phyloP scores from a whole-genome alignment of 1,284 basidiomycete genomes.

The Erythrobasidium hasegawianum region DNA sequence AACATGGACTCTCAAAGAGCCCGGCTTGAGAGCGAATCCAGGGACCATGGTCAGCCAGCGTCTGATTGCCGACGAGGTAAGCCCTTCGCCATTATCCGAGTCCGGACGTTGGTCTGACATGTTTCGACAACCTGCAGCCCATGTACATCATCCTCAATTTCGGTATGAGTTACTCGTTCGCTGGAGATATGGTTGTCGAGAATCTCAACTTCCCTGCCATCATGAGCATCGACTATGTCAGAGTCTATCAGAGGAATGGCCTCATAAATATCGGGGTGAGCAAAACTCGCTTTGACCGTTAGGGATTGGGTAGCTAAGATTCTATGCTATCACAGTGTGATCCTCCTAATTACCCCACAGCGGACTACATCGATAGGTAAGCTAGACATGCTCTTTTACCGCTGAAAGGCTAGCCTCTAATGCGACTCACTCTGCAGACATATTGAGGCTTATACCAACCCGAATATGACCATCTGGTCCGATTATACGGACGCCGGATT shows the following conservation, averaged over 20 bases:
- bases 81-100: no score
- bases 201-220: conserved; percentile 47
- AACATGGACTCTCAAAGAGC: conserved; percentile 33
- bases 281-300: not conserved
- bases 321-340: conserved; percentile 27
- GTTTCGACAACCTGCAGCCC: not conserved
- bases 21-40: conserved; percentile 17
- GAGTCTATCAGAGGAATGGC: conserved; percentile 51
- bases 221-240: conserved; percentile 52
- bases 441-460: conserved; percentile 34
- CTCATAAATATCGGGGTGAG: conserved; percentile 28
- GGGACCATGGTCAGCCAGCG: conserved; percentile 32
- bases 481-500: conserved; percentile 29
- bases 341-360: conserved; percentile 36
- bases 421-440: not conserved
- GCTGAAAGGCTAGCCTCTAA: no score
- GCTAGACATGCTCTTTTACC: no score
- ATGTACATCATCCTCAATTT: conserved; percentile 34
- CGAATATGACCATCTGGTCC: conserved; percentile 32
- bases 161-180: conserved; percentile 38
- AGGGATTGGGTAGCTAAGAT: not conserved
- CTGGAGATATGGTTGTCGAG: conserved; percentile 45
- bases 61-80: conserved; percentile 29
- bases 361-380: conserved; percentile 33
- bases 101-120: no score